These are phyloP conservation scores for Diplotaxis tenuifolia DNA, from an alignment of 345 rosid species.

Conservation along the genomic window DNA sequence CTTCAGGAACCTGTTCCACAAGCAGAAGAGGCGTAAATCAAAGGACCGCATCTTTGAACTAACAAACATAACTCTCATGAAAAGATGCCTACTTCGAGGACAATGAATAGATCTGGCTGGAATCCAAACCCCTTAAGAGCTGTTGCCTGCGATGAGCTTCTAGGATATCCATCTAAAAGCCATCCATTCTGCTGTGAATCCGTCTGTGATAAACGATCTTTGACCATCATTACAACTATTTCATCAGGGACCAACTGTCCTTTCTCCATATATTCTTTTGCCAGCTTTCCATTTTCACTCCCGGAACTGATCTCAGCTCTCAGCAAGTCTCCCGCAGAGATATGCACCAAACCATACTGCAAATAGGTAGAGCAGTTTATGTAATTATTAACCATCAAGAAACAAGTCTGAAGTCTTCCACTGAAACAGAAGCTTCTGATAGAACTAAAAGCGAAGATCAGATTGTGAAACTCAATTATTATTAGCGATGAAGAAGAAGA, in stretches of 20 bases:
- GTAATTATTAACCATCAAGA: background rate
- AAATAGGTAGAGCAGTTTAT: slow-evolving; percentile 30
- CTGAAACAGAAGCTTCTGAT: background rate
- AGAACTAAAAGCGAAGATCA: background rate
- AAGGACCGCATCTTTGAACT: background rate
- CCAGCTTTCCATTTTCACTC: slow-evolving; percentile 77
- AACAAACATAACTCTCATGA: background rate
- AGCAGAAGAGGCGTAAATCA: slow-evolving; percentile 17
- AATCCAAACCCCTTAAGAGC: slow-evolving; percentile 68
- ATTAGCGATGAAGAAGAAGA: background rate
- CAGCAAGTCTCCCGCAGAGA: slow-evolving; percentile 90
- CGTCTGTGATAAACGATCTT: slow-evolving; percentile 65
- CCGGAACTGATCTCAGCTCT: slow-evolving; percentile 78
- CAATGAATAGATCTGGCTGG: slow-evolving; percentile 79
- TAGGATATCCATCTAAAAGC: slow-evolving; percentile 97
- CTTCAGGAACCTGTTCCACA: slow-evolving; percentile 77
- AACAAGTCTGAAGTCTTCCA: background rate
- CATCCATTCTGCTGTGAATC: slow-evolving; percentile 83
- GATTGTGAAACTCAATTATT: background rate
- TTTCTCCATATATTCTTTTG: slow-evolving; percentile 85
- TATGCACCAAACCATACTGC: slow-evolving; percentile 91
- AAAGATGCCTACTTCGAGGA: slow-evolving; percentile 65
- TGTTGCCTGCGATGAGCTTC: slow-evolving; percentile 84
- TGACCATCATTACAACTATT: slow-evolving; percentile 90
- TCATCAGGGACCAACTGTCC: slow-evolving; percentile 77